Evolutionary conservation across 768 basidiomycete genomes (phyloP).

Genomic region (Trametes sanguinea): DNA sequence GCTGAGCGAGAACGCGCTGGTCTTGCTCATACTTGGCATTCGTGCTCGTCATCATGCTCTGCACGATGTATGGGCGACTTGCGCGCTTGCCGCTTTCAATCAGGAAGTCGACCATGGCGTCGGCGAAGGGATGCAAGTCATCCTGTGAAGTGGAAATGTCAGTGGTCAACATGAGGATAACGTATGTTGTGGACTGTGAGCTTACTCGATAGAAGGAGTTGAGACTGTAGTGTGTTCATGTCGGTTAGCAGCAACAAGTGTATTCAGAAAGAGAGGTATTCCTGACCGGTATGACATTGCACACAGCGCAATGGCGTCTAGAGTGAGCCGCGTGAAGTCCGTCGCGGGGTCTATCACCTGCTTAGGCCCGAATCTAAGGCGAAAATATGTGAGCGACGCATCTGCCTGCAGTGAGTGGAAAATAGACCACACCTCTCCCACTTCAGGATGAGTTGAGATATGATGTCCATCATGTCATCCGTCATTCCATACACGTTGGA

Average conservation of each 20-base stretch:
- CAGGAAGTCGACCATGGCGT: conserved; percentile 47
- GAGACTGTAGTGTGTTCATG: conserved; percentile 29
- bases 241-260: background rate
- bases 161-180: too few species aligned
- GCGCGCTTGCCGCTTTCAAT: conserved; percentile 39
- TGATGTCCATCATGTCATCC: conserved; percentile 49
- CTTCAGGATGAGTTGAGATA: conserved; percentile 44
- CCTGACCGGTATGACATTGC: conserved; percentile 44
- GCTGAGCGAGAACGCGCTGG: conserved; percentile 40
- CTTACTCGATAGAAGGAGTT: conserved; percentile 49
- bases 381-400: background rate
- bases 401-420: background rate
- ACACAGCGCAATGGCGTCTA: conserved; percentile 50
- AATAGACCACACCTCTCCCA: conserved; percentile 41
- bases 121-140: conserved; percentile 40
- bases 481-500: conserved; percentile 46
- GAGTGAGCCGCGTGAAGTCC: conserved; percentile 49
- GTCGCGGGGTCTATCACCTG: conserved; percentile 43
- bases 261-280: background rate
- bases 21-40: conserved; percentile 44
- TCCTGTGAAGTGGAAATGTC: conserved; percentile 24
- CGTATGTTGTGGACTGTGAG: too few species aligned
- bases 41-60: conserved; percentile 38
- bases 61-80: conserved; percentile 38
- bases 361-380: conserved; percentile 43